These are phyloP conservation scores for Gossypium gossypioides DNA, from an alignment of 441 rosid genomes.

Conservation along the genomic window DNA sequence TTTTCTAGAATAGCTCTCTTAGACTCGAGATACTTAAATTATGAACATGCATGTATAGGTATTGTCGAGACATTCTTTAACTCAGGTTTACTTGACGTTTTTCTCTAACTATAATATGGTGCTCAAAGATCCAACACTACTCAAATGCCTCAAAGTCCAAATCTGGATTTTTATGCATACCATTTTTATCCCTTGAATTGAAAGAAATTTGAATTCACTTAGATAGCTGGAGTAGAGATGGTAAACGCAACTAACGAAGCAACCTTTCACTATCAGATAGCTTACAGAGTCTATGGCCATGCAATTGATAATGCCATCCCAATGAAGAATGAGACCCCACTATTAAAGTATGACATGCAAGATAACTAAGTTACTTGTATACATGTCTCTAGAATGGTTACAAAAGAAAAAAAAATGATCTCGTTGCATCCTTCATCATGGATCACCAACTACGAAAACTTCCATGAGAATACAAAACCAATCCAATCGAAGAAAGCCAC, in stretches of 20 bases:
- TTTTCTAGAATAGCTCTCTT: neutral
- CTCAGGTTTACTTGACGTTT: neutral
- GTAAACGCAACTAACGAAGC: neutral
- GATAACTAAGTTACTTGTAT: neutral
- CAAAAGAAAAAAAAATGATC: neutral
- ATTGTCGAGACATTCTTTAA: neutral
- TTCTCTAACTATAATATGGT: neutral
- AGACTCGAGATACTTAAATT: neutral
- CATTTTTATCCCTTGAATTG: no score
- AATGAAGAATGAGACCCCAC: no score
- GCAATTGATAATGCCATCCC: no score
- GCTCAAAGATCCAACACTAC: neutral
- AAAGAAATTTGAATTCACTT: no score
- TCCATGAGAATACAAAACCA: neutral
- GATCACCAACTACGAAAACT: neutral
- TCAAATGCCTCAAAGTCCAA: neutral
- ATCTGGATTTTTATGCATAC: neutral
- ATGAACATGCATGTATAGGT: neutral
- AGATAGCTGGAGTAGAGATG: neutral
- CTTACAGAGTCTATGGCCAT: neutral
- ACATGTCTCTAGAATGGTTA: neutral
- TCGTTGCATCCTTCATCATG: neutral
- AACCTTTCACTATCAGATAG: neutral
- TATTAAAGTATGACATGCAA: no score
- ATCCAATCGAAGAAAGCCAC: neutral